These are phyloP conservation scores for Oropetium thomaeum DNA, from an alignment of 176 grass and related monocot species.

Conservation along the genomic window DNA sequence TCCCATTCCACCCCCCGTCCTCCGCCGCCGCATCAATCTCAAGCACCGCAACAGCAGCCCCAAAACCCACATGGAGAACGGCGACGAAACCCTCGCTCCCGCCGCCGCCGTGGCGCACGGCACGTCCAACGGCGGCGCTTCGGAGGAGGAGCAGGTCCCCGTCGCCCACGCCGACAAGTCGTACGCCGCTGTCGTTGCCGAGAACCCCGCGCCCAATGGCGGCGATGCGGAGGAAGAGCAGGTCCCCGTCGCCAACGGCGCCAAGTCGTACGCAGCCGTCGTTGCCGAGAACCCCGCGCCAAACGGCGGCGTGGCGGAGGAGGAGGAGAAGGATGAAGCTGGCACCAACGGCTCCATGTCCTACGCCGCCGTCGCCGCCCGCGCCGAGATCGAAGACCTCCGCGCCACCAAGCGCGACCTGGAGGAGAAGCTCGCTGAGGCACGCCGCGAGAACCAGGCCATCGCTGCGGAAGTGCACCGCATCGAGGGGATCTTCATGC, in stretches of 20 bases:
- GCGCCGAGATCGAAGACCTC: conserved; percentile 50
- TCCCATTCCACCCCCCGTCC: background rate
- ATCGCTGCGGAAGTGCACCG: conserved; percentile 26
- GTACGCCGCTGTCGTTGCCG: background rate
- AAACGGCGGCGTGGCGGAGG: background rate
- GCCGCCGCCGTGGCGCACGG: background rate
- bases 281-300: background rate
- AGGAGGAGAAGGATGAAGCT: background rate
- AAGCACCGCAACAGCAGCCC: conserved; percentile 17
- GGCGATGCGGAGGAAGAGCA: conserved; percentile 1
- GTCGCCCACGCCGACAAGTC: background rate
- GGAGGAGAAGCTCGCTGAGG: conserved; percentile 43
- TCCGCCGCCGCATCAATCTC: background rate
- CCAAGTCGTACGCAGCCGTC: conserved; percentile 1
- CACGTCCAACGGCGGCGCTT: background rate
- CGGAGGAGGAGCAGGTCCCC: conserved; percentile 15
- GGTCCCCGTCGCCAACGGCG: conserved; percentile 4
- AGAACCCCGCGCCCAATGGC: conserved; percentile 25
- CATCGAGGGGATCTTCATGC: conserved; percentile 36
- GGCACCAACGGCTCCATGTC: conserved; percentile 26
- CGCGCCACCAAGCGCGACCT: conserved; percentile 38
- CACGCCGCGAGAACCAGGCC: conserved; percentile 21
- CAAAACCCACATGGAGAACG: conserved; percentile 59
- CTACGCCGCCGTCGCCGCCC: conserved; percentile 41
- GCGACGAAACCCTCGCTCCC: conserved; percentile 41